These are phyloP conservation scores for Schizophyllum commune DNA, from an alignment of 1,284 basidiomycete genomes.

Conservation along the genomic window DNA sequence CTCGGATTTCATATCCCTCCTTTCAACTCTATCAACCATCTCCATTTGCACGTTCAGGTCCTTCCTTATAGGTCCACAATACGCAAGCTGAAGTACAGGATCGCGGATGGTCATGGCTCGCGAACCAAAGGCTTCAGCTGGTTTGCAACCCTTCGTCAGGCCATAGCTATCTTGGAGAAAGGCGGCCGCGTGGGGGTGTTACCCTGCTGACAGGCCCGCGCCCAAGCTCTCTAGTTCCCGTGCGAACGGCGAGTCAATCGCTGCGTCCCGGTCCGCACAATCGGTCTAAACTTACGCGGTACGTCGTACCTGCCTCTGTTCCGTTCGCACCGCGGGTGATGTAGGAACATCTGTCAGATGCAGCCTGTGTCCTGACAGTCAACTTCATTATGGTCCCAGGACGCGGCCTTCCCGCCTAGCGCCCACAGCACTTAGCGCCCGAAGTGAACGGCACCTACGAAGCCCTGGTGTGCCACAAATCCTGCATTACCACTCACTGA, in stretches of 20 bases:
- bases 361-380: too few species aligned
- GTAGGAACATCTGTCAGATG: too few species aligned
- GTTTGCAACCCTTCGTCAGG: slow-evolving; percentile 67
- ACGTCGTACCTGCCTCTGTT: too few species aligned
- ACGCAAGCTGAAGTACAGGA: slow-evolving; percentile 50
- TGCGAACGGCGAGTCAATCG: slow-evolving; percentile 13
- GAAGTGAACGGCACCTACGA: too few species aligned
- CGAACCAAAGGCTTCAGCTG: slow-evolving; percentile 66
- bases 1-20: slow-evolving; percentile 77
- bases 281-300: too few species aligned
- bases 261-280: too few species aligned
- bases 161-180: slow-evolving; percentile 50
- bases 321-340: too few species aligned
- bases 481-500: too few species aligned
- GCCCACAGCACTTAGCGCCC: too few species aligned
- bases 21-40: slow-evolving; percentile 70
- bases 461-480: too few species aligned
- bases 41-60: slow-evolving; percentile 74
- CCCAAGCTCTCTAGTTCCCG: background rate
- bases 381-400: too few species aligned
- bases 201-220: slow-evolving; percentile 36
- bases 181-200: slow-evolving; percentile 44
- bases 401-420: too few species aligned
- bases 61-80: slow-evolving; percentile 52
- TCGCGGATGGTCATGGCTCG: slow-evolving; percentile 29